Evolutionary conservation across 2,329 filamentous ascomycete genomes (phyloP).

Genomic region (Aspergillus hiratsukae): DNA sequence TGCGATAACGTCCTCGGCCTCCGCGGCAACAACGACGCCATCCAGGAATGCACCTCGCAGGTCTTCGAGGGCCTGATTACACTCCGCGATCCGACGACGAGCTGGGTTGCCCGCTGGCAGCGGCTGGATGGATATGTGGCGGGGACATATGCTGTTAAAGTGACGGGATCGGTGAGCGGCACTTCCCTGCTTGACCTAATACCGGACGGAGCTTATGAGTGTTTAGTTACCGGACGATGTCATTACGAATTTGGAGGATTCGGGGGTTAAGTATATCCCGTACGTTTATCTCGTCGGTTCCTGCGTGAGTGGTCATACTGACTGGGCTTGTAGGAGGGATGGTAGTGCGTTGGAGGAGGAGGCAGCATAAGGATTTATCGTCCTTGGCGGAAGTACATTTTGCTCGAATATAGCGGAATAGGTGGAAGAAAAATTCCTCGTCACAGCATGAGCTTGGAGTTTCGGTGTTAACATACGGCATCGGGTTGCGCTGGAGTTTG

Average conservation of each 20-base stretch:
- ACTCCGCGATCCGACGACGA: conserved; percentile 72
- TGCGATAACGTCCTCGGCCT: conserved; percentile 91
- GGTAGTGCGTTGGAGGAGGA: conserved; percentile 46
- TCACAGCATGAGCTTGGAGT: background rate
- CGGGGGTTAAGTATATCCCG: conserved; percentile 59
- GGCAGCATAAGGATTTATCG: conserved; percentile 17
- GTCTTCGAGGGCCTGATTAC: conserved; percentile 93
- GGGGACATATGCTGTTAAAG: conserved; percentile 92
- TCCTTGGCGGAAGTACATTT: background rate
- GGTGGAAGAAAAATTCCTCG: background rate
- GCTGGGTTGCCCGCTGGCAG: conserved; percentile 98
- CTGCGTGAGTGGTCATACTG: conserved; percentile 2
- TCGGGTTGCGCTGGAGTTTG: background rate
- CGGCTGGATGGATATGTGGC: conserved; percentile 80
- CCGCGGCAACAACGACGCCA: conserved; percentile 69
- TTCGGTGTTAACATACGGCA: background rate
- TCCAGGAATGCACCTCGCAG: conserved; percentile 90
- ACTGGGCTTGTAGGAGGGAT: conserved; percentile 34
- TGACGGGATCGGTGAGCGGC: conserved; percentile 66
- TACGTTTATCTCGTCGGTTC: conserved; percentile 27
- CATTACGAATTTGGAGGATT: conserved; percentile 52
- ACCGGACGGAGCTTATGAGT: background rate
- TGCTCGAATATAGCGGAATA: background rate
- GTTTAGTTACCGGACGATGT: conserved; percentile 53
- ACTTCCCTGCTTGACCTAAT: background rate